These are phyloP conservation scores for Crucihimalaya himalaica DNA, from an alignment of 345 rosid genomes.

Conservation along the genomic window DNA sequence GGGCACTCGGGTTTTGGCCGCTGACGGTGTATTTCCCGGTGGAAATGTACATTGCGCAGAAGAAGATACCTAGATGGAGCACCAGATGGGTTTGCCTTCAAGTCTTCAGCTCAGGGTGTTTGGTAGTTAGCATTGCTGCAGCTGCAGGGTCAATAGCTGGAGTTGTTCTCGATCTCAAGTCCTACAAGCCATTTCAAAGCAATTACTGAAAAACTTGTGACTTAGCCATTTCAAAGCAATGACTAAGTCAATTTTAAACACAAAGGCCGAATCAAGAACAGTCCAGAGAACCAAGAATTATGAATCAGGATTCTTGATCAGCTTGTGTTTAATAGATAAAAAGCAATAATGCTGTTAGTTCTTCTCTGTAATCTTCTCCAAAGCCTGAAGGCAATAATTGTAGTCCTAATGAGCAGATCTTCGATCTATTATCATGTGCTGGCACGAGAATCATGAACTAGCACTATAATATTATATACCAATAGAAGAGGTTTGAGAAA, in stretches of 20 bases:
- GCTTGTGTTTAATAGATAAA: constrained; percentile 14
- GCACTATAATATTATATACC: neutral
- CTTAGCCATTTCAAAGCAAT: neutral
- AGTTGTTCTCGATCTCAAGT: constrained; percentile 60
- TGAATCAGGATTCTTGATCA: neutral
- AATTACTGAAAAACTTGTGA: constrained; percentile 36
- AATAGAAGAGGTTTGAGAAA: neutral
- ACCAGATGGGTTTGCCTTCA: constrained; percentile 76
- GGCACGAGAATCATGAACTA: constrained; percentile 15
- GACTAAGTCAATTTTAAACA: constrained; percentile 7
- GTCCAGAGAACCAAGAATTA: neutral
- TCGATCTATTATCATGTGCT: neutral
- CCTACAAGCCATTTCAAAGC: constrained; percentile 68
- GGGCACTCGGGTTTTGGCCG: constrained; percentile 95
- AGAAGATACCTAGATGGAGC: constrained; percentile 81
- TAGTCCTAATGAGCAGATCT: neutral
- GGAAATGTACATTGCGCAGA: constrained; percentile 81
- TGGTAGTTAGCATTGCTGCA: constrained; percentile 64
- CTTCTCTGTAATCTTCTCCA: constrained; percentile 7
- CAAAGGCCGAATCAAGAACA: neutral
- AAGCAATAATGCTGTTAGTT: constrained; percentile 8
- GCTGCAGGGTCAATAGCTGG: constrained; percentile 89
- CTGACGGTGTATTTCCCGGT: constrained; percentile 85
- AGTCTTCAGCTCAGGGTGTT: constrained; percentile 75
- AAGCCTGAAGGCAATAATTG: constrained; percentile 23